Conservation (phyloP, 352 stramenopile genomes). For the Phytophthora idaei region DNA sequence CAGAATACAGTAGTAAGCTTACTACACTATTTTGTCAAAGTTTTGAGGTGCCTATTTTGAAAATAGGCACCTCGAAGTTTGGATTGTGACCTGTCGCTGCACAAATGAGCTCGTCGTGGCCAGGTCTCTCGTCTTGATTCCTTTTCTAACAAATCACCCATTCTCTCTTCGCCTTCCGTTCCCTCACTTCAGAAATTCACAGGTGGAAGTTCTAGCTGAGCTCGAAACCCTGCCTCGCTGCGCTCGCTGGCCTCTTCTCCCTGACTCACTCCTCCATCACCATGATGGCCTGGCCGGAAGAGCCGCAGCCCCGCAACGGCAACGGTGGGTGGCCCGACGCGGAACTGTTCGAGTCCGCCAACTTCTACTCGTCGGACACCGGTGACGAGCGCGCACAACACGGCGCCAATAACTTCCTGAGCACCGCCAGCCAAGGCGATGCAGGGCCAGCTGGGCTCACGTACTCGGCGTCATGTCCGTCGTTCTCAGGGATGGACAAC, state of each 20-base stretch:
- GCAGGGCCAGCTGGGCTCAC: conserved; percentile 38
- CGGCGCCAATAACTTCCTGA: conserved; percentile 33
- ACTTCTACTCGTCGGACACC: conserved; percentile 24
- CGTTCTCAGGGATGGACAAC: conserved; percentile 71
- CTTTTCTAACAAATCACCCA: conserved; percentile 20
- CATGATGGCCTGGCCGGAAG: conserved; percentile 48
- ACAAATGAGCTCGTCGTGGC: neutral
- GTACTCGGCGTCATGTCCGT: conserved; percentile 77
- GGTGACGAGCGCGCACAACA: conserved; percentile 39
- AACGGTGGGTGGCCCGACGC: conserved; percentile 28
- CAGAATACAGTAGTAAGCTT: neutral
- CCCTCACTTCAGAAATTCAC: conserved; percentile 35
- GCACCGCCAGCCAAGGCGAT: conserved; percentile 11
- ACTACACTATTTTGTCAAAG: too few species aligned
- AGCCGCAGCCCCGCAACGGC: conserved; percentile 23
- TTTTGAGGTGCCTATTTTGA: neutral
- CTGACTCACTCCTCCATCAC: neutral
- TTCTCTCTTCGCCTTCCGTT: conserved; percentile 8
- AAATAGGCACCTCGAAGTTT: neutral
- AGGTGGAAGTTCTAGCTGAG: neutral
- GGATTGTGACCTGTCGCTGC: conserved; percentile 1
- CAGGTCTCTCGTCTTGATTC: conserved; percentile 16
- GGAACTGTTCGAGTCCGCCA: conserved; percentile 31
- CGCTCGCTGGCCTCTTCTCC: conserved; percentile 1
- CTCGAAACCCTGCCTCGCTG: neutral